phyloP scores from a whole-genome alignment of 2,329 filamentous ascomycete species.

The Nemania sp. region DNA sequence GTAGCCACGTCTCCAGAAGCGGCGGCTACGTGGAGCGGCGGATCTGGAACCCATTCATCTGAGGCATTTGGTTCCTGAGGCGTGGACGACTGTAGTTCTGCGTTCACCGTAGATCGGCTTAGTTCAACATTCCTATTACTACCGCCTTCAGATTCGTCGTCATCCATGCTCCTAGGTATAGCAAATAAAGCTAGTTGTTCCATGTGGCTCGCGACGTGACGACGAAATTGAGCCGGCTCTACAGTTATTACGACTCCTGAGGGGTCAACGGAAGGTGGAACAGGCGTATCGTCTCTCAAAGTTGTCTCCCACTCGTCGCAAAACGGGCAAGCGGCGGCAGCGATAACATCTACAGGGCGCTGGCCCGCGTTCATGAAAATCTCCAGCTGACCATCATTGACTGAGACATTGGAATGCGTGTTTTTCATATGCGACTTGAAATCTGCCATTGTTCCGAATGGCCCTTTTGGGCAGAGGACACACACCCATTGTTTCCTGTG shows the following conservation, averaged over 20 bases:
- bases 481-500: conserved; percentile 13
- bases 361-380: background rate
- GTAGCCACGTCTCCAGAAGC: conserved; percentile 7
- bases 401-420: background rate
- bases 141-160: background rate
- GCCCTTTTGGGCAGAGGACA: conserved; percentile 6
- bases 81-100: background rate
- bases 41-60: conserved; percentile 1
- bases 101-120: conserved; percentile 5
- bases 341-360: background rate
- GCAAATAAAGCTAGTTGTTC: conserved; percentile 24
- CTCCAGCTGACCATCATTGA: background rate
- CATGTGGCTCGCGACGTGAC: conserved; percentile 21
- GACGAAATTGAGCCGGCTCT: background rate
- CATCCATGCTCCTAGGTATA: background rate
- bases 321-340: conserved; percentile 17
- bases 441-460: background rate
- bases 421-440: conserved; percentile 3
- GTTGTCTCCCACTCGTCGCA: conserved; percentile 12
- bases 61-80: background rate
- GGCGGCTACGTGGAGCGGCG: conserved; percentile 3
- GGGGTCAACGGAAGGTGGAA: background rate
- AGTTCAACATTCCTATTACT: background rate
- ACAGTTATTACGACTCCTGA: background rate
- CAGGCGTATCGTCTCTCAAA: background rate